phyloP scores from a whole-genome alignment of 2,329 filamentous ascomycete species.

The Stemphylium beticola region DNA sequence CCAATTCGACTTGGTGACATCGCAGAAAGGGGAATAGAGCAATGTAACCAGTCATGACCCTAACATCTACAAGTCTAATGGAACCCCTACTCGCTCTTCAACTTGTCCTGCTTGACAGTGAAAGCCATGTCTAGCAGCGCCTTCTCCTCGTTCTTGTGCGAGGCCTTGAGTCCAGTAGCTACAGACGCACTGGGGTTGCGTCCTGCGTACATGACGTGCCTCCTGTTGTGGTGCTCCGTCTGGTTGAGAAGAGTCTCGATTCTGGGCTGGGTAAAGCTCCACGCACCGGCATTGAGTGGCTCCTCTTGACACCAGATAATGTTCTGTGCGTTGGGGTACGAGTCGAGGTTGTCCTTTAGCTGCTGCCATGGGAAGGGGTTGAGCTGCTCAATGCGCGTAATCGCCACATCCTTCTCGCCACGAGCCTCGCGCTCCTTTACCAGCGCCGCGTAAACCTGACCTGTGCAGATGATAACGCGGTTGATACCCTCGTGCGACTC shows the following conservation, averaged over 20 bases:
- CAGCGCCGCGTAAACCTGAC: slow-evolving; percentile 90
- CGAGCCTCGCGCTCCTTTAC: slow-evolving; percentile 89
- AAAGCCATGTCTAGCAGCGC: slow-evolving; percentile 75
- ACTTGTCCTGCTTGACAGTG: slow-evolving; percentile 67
- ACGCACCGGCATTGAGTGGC: slow-evolving; percentile 94
- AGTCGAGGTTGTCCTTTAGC: slow-evolving; percentile 94
- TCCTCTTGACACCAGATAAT: slow-evolving; percentile 98
- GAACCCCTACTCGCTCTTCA: slow-evolving; percentile 65
- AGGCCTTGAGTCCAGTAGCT: slow-evolving; percentile 87
- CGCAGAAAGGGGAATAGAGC: slow-evolving; percentile 20
- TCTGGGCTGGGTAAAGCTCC: slow-evolving; percentile 96
- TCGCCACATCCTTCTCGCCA: slow-evolving; percentile 85
- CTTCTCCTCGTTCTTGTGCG: slow-evolving; percentile 90
- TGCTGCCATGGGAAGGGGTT: slow-evolving; percentile 99
- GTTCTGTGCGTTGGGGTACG: slow-evolving; percentile 95
- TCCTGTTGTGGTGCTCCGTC: slow-evolving; percentile 88
- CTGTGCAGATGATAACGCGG: slow-evolving; percentile 91
- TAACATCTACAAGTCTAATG: background rate
- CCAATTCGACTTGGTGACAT: background rate
- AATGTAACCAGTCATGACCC: slow-evolving; percentile 20
- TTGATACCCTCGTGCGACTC: slow-evolving; percentile 85
- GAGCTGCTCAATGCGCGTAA: slow-evolving; percentile 95
- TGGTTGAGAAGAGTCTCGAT: slow-evolving; percentile 96
- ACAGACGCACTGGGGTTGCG: slow-evolving; percentile 92
- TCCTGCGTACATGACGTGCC: slow-evolving; percentile 97